Evolutionary conservation across 495 filamentous ascomycete species (phyloP).

Genomic region (Parachaetomium inaequale): DNA sequence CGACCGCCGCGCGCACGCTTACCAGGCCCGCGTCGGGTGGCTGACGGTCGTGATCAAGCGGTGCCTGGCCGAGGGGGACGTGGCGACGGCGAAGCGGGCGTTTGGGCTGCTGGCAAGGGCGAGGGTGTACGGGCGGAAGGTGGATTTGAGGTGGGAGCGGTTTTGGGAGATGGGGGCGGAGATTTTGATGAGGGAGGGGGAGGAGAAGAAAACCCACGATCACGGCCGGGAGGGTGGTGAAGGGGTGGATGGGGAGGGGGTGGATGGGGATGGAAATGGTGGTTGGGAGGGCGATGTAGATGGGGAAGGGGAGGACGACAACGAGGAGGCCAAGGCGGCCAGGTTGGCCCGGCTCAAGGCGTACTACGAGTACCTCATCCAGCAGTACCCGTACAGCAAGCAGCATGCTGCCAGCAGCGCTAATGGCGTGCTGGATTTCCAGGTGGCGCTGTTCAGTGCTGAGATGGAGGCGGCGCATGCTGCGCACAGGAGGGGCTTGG

Average conservation of each 20-base stretch:
- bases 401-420: constrained; percentile 28
- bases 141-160: constrained; percentile 39
- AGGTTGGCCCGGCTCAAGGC: constrained; percentile 28
- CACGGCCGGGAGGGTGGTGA: background rate
- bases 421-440: constrained; percentile 38
- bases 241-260: background rate
- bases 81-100: constrained; percentile 37
- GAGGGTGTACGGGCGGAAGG: constrained; percentile 23
- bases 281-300: background rate
- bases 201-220: constrained; percentile 13
- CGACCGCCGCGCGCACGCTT: constrained; percentile 10
- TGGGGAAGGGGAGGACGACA: constrained; percentile 2
- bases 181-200: constrained; percentile 42
- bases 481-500: constrained; percentile 24
- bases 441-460: constrained; percentile 38
- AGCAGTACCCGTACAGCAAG: constrained; percentile 38
- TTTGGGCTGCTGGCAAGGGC: constrained; percentile 38
- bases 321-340: constrained; percentile 5
- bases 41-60: constrained; percentile 35
- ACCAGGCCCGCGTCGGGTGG: constrained; percentile 30
- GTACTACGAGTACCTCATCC: constrained; percentile 40
- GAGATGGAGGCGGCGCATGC: constrained; percentile 40
- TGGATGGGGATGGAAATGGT: background rate
- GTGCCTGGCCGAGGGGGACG: constrained; percentile 39
- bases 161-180: constrained; percentile 44